Conservation (phyloP, 495 filamentous ascomycete genomes). For the Cercophora samala region DNA sequence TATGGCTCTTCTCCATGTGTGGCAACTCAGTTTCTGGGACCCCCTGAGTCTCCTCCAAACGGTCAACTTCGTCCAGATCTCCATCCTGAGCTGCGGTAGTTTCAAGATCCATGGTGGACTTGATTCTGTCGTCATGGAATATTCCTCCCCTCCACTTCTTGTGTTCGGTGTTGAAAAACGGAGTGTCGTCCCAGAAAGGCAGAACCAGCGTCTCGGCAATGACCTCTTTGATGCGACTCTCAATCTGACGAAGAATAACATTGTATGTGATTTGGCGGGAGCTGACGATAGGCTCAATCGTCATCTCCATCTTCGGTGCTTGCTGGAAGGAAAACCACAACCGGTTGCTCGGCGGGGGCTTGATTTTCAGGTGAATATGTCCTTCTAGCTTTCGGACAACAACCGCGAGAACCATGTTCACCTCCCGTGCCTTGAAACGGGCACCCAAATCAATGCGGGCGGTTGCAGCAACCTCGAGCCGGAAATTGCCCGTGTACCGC, state of each 20-base stretch:
- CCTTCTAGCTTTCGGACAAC: conserved; percentile 83
- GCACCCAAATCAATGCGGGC: conserved; percentile 85
- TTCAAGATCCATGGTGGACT: conserved; percentile 39
- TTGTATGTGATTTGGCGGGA: conserved; percentile 92
- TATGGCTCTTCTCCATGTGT: conserved; percentile 62
- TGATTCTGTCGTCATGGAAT: conserved; percentile 58
- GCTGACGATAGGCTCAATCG: conserved; percentile 91
- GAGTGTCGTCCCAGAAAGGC: conserved; percentile 92
- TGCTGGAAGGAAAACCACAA: conserved; percentile 92
- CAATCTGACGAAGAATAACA: conserved; percentile 86
- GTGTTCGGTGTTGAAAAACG: conserved; percentile 74
- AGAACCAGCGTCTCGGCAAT: conserved; percentile 88
- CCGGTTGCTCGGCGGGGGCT: conserved; percentile 92
- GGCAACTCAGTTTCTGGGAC: conserved; percentile 35
- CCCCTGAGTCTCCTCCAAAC: conserved; percentile 34
- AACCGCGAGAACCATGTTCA: conserved; percentile 82
- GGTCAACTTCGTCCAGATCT: conserved; percentile 48
- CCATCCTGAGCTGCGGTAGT: conserved; percentile 57
- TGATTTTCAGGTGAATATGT: conserved; percentile 78
- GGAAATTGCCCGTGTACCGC: conserved; percentile 83
- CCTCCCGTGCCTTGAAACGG: conserved; percentile 85
- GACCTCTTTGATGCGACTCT: conserved; percentile 89
- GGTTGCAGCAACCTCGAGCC: conserved; percentile 81
- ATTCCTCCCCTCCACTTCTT: conserved; percentile 84
- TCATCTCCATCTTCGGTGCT: conserved; percentile 87